phyloP scores from a whole-genome alignment of 2,329 filamentous ascomycete genomes.

The Blastomyces percursus region DNA sequence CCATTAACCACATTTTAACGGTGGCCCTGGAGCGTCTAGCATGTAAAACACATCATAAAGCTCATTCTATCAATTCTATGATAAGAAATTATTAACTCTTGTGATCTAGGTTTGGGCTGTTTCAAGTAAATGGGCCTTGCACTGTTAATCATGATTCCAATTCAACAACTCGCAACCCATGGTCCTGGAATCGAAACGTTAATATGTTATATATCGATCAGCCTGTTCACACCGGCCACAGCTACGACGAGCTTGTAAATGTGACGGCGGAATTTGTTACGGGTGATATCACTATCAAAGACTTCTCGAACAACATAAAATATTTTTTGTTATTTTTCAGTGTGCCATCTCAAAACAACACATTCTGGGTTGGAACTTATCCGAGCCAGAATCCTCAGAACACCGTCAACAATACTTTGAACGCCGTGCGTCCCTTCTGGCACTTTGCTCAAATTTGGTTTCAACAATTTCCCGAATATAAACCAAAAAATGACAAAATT shows the following conservation, averaged over 20 bases:
- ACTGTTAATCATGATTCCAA: constrained; percentile 43
- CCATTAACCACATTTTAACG: constrained; percentile 53
- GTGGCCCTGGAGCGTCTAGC: constrained; percentile 46
- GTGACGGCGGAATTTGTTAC: constrained; percentile 22
- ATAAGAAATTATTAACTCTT: background rate
- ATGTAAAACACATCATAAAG: background rate
- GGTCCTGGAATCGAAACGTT: constrained; percentile 51
- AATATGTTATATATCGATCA: constrained; percentile 63
- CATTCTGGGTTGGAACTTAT: constrained; percentile 7
- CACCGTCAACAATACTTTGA: constrained; percentile 26
- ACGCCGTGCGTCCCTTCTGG: constrained; percentile 42
- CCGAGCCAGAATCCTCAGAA: constrained; percentile 5
- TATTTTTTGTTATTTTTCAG: too few species aligned
- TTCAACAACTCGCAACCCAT: constrained; percentile 44
- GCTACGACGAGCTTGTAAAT: constrained; percentile 15
- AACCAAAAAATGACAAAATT: constrained; percentile 37
- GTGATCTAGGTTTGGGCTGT: constrained; percentile 44
- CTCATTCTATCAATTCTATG: background rate
- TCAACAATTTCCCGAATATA: constrained; percentile 46
- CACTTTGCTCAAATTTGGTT: constrained; percentile 48
- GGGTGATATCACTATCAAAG: background rate
- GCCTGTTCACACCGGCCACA: constrained; percentile 50
- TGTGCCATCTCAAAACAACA: constrained; percentile 3
- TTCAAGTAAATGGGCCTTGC: constrained; percentile 45
- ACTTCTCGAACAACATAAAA: background rate